Conservation (phyloP, 345 rosid genomes). For the Gynandropsis gynandra region DNA sequence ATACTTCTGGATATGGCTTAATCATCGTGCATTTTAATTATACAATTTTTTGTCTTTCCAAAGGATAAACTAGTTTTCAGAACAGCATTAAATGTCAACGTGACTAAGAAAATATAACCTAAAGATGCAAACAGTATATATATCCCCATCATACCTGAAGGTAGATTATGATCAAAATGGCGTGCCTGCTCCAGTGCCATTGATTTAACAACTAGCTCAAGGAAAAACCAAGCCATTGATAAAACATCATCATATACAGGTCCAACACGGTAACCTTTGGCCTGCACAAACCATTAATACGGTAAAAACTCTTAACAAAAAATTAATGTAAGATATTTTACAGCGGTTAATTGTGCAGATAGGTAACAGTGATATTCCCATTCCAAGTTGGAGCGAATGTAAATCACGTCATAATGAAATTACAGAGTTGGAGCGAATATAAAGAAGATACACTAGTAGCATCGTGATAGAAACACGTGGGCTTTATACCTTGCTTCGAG, state of each 20-base stretch:
- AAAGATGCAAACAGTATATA: slow-evolving; percentile 15
- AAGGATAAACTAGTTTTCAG: slow-evolving; percentile 4
- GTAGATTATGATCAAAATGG: slow-evolving; percentile 75
- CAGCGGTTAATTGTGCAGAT: slow-evolving; percentile 13
- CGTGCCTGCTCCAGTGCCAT: slow-evolving; percentile 98
- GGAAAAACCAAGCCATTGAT: slow-evolving; percentile 99
- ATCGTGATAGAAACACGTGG: neutral
- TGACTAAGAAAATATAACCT: neutral
- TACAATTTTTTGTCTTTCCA: slow-evolving; percentile 11
- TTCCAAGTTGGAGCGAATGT: slow-evolving; percentile 4
- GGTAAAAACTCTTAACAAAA: slow-evolving; percentile 12
- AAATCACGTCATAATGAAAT: slow-evolving; percentile 8
- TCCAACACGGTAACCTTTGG: slow-evolving; percentile 99
- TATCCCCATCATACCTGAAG: slow-evolving; percentile 58
- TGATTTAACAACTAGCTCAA: slow-evolving; percentile 94
- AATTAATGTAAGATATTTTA: slow-evolving; percentile 9
- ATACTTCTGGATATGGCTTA: no score
- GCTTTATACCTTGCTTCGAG: slow-evolving; percentile 85
- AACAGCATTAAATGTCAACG: slow-evolving; percentile 11
- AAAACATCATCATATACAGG: slow-evolving; percentile 98
- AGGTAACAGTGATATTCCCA: slow-evolving; percentile 12
- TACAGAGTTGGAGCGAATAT: neutral
- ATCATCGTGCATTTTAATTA: neutral
- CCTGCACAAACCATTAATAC: slow-evolving; percentile 43
- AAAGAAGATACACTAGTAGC: slow-evolving; percentile 5